Conservation (phyloP, 2,329 filamentous ascomycete genomes). For the Nigrospora oryzae region DNA sequence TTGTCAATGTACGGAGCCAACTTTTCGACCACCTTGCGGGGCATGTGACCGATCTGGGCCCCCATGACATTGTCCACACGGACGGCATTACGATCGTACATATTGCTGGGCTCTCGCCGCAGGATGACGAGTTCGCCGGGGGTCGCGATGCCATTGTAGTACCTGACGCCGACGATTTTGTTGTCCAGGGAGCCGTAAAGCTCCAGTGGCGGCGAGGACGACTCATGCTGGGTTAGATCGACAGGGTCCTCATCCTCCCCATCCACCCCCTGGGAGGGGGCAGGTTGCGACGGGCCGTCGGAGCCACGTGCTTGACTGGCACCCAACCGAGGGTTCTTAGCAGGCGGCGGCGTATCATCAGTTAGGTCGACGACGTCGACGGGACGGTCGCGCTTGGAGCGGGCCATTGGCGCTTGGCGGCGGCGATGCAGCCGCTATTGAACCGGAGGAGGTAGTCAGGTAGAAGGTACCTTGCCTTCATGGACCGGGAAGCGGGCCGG, state of each 20-base stretch:
- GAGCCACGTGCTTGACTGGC: too few species aligned
- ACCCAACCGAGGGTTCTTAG: too few species aligned
- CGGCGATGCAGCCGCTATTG: too few species aligned
- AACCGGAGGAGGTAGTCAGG: too few species aligned
- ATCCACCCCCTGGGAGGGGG: constrained; percentile 8
- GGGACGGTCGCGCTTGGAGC: too few species aligned
- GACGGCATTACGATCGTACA: constrained; percentile 69
- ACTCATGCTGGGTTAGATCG: constrained; percentile 33
- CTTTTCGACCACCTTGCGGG: constrained; percentile 57
- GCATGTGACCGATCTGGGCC: constrained; percentile 71
- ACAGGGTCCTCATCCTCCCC: constrained; percentile 29
- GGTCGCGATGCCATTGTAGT: constrained; percentile 50
- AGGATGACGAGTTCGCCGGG: constrained; percentile 49
- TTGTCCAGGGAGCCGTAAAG: constrained; percentile 39
- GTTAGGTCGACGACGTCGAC: too few species aligned
- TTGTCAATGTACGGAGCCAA: constrained; percentile 64
- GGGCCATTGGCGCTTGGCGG: too few species aligned
- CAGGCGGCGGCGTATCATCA: too few species aligned
- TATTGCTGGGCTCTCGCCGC: constrained; percentile 52
- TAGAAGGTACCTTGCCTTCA: too few species aligned
- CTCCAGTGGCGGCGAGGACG: constrained; percentile 27
- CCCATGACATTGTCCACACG: constrained; percentile 69
- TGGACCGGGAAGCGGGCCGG: too few species aligned
- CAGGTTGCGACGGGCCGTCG: too few species aligned
- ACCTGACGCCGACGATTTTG: constrained; percentile 47